Evolutionary conservation across 352 stramenopile species (phyloP), one percentile per base, ranked within the genome.

Genomic region (Phytophthora crassamura): DNA sequence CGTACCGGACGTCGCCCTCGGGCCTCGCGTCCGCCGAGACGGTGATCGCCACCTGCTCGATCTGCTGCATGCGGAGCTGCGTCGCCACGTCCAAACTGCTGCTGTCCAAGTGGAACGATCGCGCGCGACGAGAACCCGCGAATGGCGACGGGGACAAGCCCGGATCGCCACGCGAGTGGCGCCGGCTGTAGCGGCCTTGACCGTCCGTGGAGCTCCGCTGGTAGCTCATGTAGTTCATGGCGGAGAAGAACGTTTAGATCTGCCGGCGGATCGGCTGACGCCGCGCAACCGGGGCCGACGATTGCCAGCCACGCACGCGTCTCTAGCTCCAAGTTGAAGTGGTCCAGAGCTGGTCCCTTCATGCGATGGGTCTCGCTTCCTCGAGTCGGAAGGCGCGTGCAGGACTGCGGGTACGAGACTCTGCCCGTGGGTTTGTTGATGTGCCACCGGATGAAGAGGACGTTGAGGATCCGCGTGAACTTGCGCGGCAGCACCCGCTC

Each of bases 1-100:
- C 59, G 64, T 80, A 86, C 5, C 67, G 69, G 34, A 84, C 56
- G 43, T 80, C 75, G 34, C 59, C 58, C 3, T 59, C 42, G 16
- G 35, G 20, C 12, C 39, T 41, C 11, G 15, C 20, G 14, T 38
- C 34, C 8, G 64, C 53, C 18, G 38, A 38, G 18, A 75, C 28
- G 25, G 64, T 45, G 20, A 74, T 41, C 32, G 48, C 16, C 32
- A 72, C 30, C 16, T 64, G 56, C 34, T 75, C 53, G 12, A 72
- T 49, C 49, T 71, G 67, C 50, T 47, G 30, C 35, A 67, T 50
- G 15, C 69, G 45, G 7, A 48, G 50, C 42, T 65, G 59, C 20
- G 59, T 41, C 33, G 56, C 65, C 30, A 54, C 43, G 43, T 54
- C 42, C 43, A 64, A 30, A 28, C 39, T 42, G 35, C 55, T 64